Evolutionary conservation across 2,329 filamentous ascomycete genomes (phyloP).

Genomic region (Ophiostoma montium): DNA sequence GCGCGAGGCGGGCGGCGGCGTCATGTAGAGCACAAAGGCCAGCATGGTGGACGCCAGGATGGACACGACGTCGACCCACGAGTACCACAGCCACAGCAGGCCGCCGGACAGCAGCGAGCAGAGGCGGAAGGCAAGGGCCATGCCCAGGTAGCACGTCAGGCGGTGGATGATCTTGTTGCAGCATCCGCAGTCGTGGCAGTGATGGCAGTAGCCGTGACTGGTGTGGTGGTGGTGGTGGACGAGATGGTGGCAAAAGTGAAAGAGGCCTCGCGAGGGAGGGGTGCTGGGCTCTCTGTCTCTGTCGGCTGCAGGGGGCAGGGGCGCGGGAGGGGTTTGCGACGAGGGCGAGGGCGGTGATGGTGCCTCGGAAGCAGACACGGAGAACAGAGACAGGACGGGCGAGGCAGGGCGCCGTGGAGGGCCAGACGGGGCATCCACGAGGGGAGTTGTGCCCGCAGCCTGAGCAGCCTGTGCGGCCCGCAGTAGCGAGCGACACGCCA

Average conservation of each 20-base stretch:
- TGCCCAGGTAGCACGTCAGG: background rate
- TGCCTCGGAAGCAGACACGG: background rate
- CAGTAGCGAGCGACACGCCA: background rate
- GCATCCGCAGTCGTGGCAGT: background rate
- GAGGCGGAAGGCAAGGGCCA: background rate
- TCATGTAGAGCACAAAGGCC: slow-evolving; percentile 35
- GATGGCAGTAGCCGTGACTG: background rate
- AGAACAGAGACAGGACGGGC: background rate
- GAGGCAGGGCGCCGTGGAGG: background rate
- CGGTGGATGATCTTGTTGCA: background rate
- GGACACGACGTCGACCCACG: background rate
- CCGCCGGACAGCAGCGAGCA: background rate
- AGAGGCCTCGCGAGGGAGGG: too few relatives aligned
- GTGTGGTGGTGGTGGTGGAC: too few relatives aligned
- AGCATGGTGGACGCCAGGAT: background rate
- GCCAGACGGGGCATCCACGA: background rate
- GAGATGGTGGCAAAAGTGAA: too few relatives aligned
- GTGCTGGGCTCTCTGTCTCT: background rate
- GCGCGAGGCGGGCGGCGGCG: slow-evolving; percentile 50
- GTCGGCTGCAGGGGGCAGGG: background rate
- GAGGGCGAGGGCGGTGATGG: background rate
- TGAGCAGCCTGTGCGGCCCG: background rate
- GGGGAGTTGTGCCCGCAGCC: background rate
- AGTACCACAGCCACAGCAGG: background rate
- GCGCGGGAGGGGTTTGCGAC: background rate